Evolutionary conservation across 2,329 filamentous ascomycete genomes (phyloP), one percentile per base, ranked within the genome.

Genomic region (Beauveria australis): DNA sequence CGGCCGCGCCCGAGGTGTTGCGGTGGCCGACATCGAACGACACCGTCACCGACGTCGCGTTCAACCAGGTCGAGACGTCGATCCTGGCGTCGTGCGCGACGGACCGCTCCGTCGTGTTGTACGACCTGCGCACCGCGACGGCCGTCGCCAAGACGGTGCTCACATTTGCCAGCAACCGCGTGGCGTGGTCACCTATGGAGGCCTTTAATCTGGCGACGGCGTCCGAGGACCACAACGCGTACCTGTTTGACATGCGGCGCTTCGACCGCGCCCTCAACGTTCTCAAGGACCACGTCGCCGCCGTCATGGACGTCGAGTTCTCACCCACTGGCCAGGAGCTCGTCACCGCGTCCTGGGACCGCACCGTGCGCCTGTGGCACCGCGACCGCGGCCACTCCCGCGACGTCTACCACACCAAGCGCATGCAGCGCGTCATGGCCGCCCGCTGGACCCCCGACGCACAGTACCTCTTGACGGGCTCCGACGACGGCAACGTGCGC

Each of bases 271-370:
- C 93, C 0, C 78, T 96, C 63, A 97, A 97, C 71, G 86, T 97
- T 9, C 81, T 96, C 59, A 94, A 93, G 73, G 91, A 93, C 67
- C 91, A 96, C 71, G 92, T 96, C 53, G 80, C 81, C 52, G 94
- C 94, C 22, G 92, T 97, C 26, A 97, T 97, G 91, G 92, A 96
- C 72, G 88, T 99, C 46, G 91, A 97, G 70, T 99, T 93, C 75
- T 92, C 88, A 53, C 93, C 94, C 0, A 97, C 94, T 0, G 94
- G 94, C 62, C 89, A 97, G 72, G 92, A 97, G 72, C 83, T 99
- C 51, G 91, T 97, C 22, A 91, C 88, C 16, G 94, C 91, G 5
- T 92, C 89, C 0, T 95, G 94, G 76, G 64, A 91, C 82, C 86
- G 92, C 63, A 96, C 91, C 5, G 81, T 99, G 57, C 86, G 94